phyloP scores from a whole-genome alignment of 495 filamentous ascomycete genomes.

The Podospora anserina region DNA sequence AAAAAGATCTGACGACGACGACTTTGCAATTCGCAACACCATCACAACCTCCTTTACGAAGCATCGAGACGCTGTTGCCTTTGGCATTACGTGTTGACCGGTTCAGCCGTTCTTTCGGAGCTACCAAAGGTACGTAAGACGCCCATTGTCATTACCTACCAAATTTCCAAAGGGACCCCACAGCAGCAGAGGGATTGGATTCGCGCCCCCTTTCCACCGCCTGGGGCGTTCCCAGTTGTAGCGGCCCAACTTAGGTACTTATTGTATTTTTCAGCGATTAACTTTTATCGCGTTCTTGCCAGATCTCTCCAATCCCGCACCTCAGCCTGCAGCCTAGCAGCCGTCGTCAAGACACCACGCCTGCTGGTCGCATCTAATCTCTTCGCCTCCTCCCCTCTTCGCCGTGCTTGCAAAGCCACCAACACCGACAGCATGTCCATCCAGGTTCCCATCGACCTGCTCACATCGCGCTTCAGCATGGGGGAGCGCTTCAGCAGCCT shows the following conservation, averaged over 20 bases:
- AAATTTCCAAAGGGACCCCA: background rate
- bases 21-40: background rate
- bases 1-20: background rate
- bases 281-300: slow-evolving; percentile 29
- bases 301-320: slow-evolving; percentile 21
- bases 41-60: background rate
- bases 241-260: slow-evolving; percentile 1
- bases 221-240: slow-evolving; percentile 10
- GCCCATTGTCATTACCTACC: slow-evolving; percentile 5
- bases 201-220: background rate
- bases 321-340: slow-evolving; percentile 1
- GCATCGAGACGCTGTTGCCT: background rate
- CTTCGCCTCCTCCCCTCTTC: background rate
- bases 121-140: slow-evolving; percentile 12
- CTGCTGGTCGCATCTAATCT: background rate
- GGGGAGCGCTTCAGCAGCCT: slow-evolving; percentile 69
- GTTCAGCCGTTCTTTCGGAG: slow-evolving; percentile 3
- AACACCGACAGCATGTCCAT: slow-evolving; percentile 65
- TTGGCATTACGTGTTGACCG: slow-evolving; percentile 3
- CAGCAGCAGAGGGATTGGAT: background rate
- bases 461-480: slow-evolving; percentile 88
- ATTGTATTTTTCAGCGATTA: slow-evolving; percentile 24
- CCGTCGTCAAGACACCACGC: slow-evolving; percentile 1
- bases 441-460: slow-evolving; percentile 81
- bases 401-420: slow-evolving; percentile 1